Percentiles rank a stretch among this genome's conserved stretches.
Conservation (phyloP, 2,329 filamentous ascomycete genomes). For the Pseudogymnoascus sp. region DNA sequence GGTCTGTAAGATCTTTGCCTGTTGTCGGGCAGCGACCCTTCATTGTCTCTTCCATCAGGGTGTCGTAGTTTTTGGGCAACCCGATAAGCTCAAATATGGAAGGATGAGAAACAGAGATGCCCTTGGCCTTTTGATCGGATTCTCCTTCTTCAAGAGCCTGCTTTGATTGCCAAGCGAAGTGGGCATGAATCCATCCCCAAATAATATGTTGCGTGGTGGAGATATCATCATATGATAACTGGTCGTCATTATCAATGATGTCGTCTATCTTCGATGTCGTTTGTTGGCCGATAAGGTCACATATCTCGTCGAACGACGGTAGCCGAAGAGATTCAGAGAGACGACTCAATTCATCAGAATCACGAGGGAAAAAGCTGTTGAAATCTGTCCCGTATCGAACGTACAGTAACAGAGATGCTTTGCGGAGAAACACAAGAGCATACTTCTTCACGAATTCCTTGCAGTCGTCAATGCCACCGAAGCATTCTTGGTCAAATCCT, state of each 20-base stretch:
- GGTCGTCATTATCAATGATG: neutral
- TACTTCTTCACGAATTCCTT: constrained; percentile 67
- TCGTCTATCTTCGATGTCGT: neutral
- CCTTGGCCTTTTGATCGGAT: neutral
- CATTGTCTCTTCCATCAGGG: constrained; percentile 84
- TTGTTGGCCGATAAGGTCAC: constrained; percentile 41
- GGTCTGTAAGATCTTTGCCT: constrained; percentile 84
- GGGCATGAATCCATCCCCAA: constrained; percentile 65
- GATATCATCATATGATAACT: constrained; percentile 9
- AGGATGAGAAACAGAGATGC: constrained; percentile 59
- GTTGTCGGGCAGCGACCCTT: constrained; percentile 77
- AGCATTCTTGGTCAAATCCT: constrained; percentile 44
- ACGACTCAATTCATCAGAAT: constrained; percentile 70
- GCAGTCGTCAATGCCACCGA: constrained; percentile 46
- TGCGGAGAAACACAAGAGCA: constrained; percentile 82
- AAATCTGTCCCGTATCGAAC: constrained; percentile 86
- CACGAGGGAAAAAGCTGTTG: constrained; percentile 56
- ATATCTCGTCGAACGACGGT: constrained; percentile 72
- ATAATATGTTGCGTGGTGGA: constrained; percentile 38
- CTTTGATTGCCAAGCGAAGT: constrained; percentile 7
- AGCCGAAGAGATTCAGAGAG: constrained; percentile 68
- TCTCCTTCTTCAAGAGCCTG: neutral
- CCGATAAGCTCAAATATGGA: constrained; percentile 91
- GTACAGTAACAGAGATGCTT: constrained; percentile 74
- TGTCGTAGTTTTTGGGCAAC: constrained; percentile 84